These are phyloP conservation scores for Beta lomatogona DNA, from an alignment of 179 eudicot species.

Conservation along the genomic window DNA sequence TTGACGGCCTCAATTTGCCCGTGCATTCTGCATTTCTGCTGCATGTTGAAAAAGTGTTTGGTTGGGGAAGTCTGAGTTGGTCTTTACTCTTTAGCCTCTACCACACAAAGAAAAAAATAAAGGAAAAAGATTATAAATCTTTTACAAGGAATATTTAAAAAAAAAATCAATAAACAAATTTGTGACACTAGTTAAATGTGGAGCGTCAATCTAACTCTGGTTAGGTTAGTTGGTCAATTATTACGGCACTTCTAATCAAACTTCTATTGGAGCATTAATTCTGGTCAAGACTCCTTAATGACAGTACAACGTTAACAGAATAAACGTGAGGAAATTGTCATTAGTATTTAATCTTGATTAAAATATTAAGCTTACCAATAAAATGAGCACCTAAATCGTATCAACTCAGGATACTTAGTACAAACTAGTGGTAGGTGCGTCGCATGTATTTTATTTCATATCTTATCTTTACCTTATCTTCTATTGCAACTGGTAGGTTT, in stretches of 20 bases:
- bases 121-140: too few species aligned
- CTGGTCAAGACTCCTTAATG: too few species aligned
- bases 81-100: neutral
- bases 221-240: neutral
- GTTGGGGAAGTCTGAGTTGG: neutral
- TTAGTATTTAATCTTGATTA: neutral
- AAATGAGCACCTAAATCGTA: neutral
- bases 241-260: neutral
- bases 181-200: too few species aligned
- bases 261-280: neutral
- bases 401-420: neutral
- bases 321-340: neutral
- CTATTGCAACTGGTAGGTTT: neutral
- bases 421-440: neutral
- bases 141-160: neutral
- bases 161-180: neutral
- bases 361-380: neutral
- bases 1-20: neutral
- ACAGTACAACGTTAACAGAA: neutral
- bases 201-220: too few species aligned
- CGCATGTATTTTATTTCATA: neutral
- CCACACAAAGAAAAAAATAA: neutral
- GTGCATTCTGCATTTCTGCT: slow-evolving; percentile 7
- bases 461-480: neutral
- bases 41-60: neutral